Conservation (phyloP, 352 stramenopile species). For the Pythium phragmitis region DNA sequence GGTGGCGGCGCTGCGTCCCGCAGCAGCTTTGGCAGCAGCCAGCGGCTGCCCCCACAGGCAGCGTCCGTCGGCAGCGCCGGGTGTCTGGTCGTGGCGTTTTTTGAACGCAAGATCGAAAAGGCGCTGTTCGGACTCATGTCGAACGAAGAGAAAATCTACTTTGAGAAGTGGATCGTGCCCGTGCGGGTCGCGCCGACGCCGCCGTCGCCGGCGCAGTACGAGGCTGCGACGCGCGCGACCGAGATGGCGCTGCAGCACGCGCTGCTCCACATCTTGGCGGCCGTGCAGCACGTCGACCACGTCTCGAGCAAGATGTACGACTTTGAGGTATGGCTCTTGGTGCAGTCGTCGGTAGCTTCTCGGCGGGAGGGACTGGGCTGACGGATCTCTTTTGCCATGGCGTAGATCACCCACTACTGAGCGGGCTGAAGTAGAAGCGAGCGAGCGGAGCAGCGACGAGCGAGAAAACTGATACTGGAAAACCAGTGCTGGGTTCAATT, state of each 20-base stretch:
- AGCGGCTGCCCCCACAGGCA: slow-evolving; percentile 12
- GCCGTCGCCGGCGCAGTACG: slow-evolving; percentile 44
- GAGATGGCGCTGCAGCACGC: slow-evolving; percentile 64
- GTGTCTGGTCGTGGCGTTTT: slow-evolving; percentile 72
- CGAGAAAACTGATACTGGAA: background rate
- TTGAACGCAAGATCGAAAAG: slow-evolving; percentile 81
- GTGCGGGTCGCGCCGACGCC: slow-evolving; percentile 55
- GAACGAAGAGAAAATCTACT: slow-evolving; percentile 84
- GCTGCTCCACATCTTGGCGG: slow-evolving; percentile 70
- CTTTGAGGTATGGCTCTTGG: slow-evolving; percentile 50
- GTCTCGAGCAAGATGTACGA: slow-evolving; percentile 84
- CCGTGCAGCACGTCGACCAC: slow-evolving; percentile 77
- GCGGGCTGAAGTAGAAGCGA: background rate
- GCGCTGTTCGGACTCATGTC: slow-evolving; percentile 82
- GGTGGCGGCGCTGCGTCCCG: slow-evolving; percentile 24
- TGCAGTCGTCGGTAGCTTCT: background rate
- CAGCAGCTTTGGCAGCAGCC: slow-evolving; percentile 16
- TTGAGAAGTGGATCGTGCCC: slow-evolving; percentile 82
- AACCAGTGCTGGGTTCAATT: background rate
- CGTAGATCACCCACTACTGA: slow-evolving; percentile 8
- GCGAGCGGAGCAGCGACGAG: too few relatives aligned
- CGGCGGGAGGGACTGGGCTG: background rate
- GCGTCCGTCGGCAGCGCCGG: slow-evolving; percentile 20
- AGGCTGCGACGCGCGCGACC: slow-evolving; percentile 53
- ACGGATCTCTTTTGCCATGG: background rate